phyloP scores from a whole-genome alignment of 2,329 filamentous ascomycete genomes.

The Fusarium oligoseptatum region DNA sequence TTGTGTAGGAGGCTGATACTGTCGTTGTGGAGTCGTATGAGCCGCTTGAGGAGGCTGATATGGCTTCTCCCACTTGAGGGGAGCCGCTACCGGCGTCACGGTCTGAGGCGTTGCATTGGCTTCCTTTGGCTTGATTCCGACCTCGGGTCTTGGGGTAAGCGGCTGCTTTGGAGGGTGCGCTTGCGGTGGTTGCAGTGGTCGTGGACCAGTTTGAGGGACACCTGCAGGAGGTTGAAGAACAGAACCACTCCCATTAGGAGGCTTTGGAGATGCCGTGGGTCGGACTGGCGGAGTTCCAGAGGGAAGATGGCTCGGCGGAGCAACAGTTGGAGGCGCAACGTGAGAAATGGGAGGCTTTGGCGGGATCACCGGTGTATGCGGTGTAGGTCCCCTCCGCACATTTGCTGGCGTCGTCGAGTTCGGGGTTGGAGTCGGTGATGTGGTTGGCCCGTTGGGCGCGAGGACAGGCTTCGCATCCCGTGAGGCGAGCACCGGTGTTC shows the following conservation, averaged over 20 bases:
- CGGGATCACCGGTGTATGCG: conserved; percentile 53
- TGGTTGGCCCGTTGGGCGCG: conserved; percentile 41
- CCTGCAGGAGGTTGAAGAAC: conserved; percentile 56
- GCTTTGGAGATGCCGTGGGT: conserved; percentile 49
- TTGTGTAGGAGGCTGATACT: conserved; percentile 42
- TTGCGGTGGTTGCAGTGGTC: conserved; percentile 49
- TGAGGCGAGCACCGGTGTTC: conserved; percentile 50
- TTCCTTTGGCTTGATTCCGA: conserved; percentile 49
- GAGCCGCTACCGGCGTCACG: conserved; percentile 41
- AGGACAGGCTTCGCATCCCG: conserved; percentile 49
- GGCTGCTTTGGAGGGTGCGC: conserved; percentile 48
- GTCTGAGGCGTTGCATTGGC: conserved; percentile 39
- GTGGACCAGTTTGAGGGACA: conserved; percentile 48
- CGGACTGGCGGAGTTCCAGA: conserved; percentile 47
- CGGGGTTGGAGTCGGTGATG: conserved; percentile 40
- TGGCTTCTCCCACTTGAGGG: conserved; percentile 58
- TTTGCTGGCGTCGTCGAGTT: conserved; percentile 35
- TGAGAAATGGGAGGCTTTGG: conserved; percentile 49
- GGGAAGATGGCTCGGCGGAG: conserved; percentile 47
- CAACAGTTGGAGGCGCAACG: conserved; percentile 43
- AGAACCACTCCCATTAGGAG: conserved; percentile 46
- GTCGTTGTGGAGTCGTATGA: conserved; percentile 44
- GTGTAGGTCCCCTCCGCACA: conserved; percentile 46
- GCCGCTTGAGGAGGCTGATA: conserved; percentile 53
- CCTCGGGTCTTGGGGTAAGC: conserved; percentile 53